Evolutionary conservation across 768 basidiomycete genomes (phyloP).

Genomic region (Kwoniella sp.): DNA sequence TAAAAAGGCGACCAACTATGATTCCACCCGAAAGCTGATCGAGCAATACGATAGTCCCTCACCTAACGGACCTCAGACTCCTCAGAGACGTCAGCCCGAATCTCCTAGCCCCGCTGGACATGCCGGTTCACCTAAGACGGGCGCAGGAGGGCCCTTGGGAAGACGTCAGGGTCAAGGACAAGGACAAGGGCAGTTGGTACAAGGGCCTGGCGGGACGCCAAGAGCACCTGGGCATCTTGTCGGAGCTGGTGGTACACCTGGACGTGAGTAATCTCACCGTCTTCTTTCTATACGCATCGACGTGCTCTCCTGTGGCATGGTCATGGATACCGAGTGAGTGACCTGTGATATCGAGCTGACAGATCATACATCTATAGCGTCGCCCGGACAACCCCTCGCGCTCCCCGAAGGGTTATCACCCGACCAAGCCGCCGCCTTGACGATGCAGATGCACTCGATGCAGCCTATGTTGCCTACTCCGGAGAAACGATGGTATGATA

Average conservation of each 20-base stretch:
- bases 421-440: slow-evolving; percentile 48
- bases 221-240: slow-evolving; percentile 49
- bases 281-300: too few species aligned
- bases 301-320: too few species aligned
- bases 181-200: background rate
- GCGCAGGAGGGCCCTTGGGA: too few species aligned
- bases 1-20: slow-evolving; percentile 96
- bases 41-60: slow-evolving; percentile 77
- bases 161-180: too few species aligned
- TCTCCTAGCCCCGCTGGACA: slow-evolving; percentile 24
- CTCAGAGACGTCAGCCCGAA: slow-evolving; percentile 23
- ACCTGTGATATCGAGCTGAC: too few species aligned
- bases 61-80: slow-evolving; percentile 11
- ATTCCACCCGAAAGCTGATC: slow-evolving; percentile 83
- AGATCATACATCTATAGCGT: slow-evolving; percentile 3
- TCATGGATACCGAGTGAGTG: too few species aligned
- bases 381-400: slow-evolving; percentile 18
- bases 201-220: slow-evolving; percentile 35
- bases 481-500: slow-evolving; percentile 54
- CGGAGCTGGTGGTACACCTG: slow-evolving; percentile 49
- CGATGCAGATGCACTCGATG: slow-evolving; percentile 43
- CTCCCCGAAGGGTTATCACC: slow-evolving; percentile 41
- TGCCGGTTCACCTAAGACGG: background rate
- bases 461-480: slow-evolving; percentile 54
- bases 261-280: slow-evolving; percentile 23